Base-by-base conservation (phyloP, 768 basidiomycete species). In the Cubamyces sp. region DNA sequence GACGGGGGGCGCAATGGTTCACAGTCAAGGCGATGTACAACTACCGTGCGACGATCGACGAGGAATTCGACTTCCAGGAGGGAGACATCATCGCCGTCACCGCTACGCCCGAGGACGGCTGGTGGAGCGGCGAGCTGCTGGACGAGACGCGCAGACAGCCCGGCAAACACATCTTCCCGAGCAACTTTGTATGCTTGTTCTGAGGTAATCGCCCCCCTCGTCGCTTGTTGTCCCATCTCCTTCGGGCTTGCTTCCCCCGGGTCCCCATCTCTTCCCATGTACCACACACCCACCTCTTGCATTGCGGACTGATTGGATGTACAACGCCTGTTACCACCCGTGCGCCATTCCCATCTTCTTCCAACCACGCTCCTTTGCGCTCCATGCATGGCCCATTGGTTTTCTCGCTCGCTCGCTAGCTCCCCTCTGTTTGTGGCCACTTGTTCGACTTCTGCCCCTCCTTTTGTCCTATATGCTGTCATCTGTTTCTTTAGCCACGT, bases 61-160 rank as follows among this genome's bases (percentile, higher is more conserved):
- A 96, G 71, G 96, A 98, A 76, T 98, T 98, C 74, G 91, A 96
- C 73, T 98, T 98, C 86, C 92, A 95, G 71, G 80, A 87, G 21
- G 93, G 91, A 2, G 96, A 98, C 75, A 92, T 97, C 66, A 97
- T 98, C 66, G 96, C 95, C 7, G 96, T 98, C 11, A 96, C 92
- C 0, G 83, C 87, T 21, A 96, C 94, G 6, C 94, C 94, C 5
- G 94, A 95, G 68, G 96, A 97, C 69, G 96, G 96, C 1, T 98
- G 96, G 96, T 98, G 96, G 96, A 91, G 87, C 58, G 96, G 96
- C 23, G 88, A 91, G 68, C 74, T 94, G 61, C 76, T 93, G n/a
- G 90, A 92, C 64, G 90, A 92, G 67, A 79, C 80, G 30, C 76
- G 92, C 66, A 79, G 91, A 65, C 82, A 87, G 65, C 79, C 80